A percentile compares a stretch with the other conserved stretches of the same genome.
Evolutionary conservation across 2,329 filamentous ascomycete species (phyloP).

Genomic region (Penicillium sp.): DNA sequence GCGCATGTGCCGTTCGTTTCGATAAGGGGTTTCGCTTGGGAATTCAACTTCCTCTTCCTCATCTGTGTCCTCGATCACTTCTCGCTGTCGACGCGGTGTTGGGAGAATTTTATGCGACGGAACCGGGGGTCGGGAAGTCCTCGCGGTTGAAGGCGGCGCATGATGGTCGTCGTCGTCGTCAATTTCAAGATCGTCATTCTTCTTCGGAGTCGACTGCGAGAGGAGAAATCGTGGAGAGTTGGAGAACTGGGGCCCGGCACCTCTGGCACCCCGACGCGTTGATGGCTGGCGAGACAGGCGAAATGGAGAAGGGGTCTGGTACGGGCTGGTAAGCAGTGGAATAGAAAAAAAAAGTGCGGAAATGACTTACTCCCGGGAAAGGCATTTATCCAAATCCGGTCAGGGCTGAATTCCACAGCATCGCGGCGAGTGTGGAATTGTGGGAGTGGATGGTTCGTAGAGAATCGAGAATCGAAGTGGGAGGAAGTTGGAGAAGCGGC

Average conservation of each 20-base stretch:
- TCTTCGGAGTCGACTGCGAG: conserved; percentile 25
- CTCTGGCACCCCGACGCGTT: conserved; percentile 29
- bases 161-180: conserved; percentile 23
- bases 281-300: conserved; percentile 31
- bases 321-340: background rate
- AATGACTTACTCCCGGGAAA: conserved; percentile 15
- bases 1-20: background rate
- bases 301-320: conserved; percentile 35
- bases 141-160: conserved; percentile 17
- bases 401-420: background rate
- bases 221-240: conserved; percentile 39
- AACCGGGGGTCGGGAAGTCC: conserved; percentile 5
- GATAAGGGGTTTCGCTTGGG: too few relatives aligned
- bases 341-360: background rate
- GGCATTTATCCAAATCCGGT: conserved; percentile 14
- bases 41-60: conserved; percentile 19
- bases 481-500: background rate
- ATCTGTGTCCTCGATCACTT: conserved; percentile 35
- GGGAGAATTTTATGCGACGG: conserved; percentile 4
- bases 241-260: conserved; percentile 36
- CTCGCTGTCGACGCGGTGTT: conserved; percentile 18
- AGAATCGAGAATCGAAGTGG: background rate
- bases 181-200: conserved; percentile 18
- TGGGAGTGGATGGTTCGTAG: background rate
- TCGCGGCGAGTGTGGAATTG: background rate